Conservation (phyloP, 805 yeast species). For the Spathaspora boniae region DNA sequence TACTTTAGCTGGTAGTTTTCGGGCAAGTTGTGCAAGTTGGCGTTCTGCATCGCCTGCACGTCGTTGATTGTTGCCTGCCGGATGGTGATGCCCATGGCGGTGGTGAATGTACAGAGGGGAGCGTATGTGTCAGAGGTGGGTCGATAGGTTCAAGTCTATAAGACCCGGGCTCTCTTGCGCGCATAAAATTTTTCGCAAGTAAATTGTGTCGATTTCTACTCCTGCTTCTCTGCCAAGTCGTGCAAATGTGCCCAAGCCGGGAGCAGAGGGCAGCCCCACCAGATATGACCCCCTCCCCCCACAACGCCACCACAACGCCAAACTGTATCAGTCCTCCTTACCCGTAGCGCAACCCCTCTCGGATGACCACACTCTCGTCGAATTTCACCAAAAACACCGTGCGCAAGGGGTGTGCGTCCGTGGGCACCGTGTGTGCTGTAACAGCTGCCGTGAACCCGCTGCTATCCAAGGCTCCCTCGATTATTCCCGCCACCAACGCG, state of each 20-base stretch:
- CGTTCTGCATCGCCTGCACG: constrained; percentile 93
- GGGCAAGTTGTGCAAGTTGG: constrained; percentile 86
- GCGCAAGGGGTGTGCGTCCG: constrained; percentile 53
- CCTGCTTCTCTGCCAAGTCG: too few relatives aligned
- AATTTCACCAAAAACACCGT: constrained; percentile 78
- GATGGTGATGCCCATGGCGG: constrained; percentile 73
- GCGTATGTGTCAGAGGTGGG: too few relatives aligned
- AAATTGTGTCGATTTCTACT: too few relatives aligned
- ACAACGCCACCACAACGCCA: too few relatives aligned
- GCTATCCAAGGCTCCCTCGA: constrained; percentile 78
- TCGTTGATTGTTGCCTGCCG: constrained; percentile 85
- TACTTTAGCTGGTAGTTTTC: constrained; percentile 92
- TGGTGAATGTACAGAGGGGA: too few relatives aligned
- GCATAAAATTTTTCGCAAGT: too few relatives aligned
- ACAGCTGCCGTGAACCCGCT: constrained; percentile 72
- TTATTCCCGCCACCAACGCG: constrained; percentile 80
- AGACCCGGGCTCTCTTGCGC: too few relatives aligned
- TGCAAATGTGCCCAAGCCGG: too few relatives aligned
- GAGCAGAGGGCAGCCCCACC: too few relatives aligned
- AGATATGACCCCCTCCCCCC: too few relatives aligned
- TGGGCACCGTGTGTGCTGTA: constrained; percentile 76
- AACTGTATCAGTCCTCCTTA: too few relatives aligned
- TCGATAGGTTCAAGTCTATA: too few relatives aligned
- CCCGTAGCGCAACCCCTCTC: constrained; percentile 45
- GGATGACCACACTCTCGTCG: constrained; percentile 50